Evolutionary conservation across 805 yeast species (phyloP), one percentile per base, ranked within the genome.

Genomic region (Spathaspora sp.): DNA sequence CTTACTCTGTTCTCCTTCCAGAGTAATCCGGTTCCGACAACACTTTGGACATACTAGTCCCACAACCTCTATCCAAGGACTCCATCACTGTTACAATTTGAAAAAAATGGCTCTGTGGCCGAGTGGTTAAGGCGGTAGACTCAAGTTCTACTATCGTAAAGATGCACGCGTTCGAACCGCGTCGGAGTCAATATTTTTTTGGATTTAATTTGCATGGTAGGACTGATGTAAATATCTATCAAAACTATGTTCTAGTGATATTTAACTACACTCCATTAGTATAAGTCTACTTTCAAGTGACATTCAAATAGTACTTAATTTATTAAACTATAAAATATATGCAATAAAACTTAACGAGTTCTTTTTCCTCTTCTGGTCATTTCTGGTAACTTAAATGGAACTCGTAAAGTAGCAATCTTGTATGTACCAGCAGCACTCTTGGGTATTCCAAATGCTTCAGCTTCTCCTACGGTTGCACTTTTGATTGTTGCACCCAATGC

Each of bases 311-410:
- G 3, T 4, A 23, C 26, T 23, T 6, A 23, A 23, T 23, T 3
- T 23, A 23, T 23, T 23, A 23, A 23, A 23, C 26, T 23, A 23
- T 23, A 23, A 23, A 23, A 23, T 6, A n/a, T 23, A 23, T 23
- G 26, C 26, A n/a, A n/a, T n/a, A 23, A 23, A 23, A 23, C 26
- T 11, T 45, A 45, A 35, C 47, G 47, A 46, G 28, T 38, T 18
- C 50, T 31, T 50, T 55, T 75, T 42, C 83, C 83, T 62, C 88
- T 78, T 73, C 85, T 83, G 10, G 85, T 79, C 78, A 88, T 78
- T 60, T 87, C 93, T 7, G 99, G 99, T 48, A 89, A 75, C 65
- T 83, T 85, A 72, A 94, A 87, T 40, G 99, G 99, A 31, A 91
- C 96, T 66, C 81, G 85, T 68, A 94, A 78, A 16, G 81, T 70